These are phyloP conservation scores for Aspergillus fructus DNA, from an alignment of 2,329 filamentous ascomycete genomes.

Conservation along the genomic window DNA sequence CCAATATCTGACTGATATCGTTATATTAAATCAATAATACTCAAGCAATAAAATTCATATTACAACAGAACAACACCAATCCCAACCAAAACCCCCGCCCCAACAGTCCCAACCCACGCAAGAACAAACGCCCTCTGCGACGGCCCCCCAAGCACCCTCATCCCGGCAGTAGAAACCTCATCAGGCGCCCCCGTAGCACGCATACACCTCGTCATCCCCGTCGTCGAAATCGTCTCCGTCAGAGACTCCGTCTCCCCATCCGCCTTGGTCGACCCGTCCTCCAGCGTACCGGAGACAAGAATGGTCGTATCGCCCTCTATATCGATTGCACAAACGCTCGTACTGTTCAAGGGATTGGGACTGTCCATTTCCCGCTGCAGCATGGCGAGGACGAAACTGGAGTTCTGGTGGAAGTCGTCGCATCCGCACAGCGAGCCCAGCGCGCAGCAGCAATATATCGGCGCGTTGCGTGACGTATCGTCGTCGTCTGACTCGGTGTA, in stretches of 20 bases:
- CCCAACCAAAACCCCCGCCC: background rate
- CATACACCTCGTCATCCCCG: background rate
- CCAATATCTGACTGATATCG: too few relatives aligned
- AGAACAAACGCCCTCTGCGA: background rate
- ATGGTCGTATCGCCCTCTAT: background rate
- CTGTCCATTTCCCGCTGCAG: background rate
- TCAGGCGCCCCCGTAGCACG: background rate
- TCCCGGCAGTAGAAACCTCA: background rate
- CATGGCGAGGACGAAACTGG: background rate
- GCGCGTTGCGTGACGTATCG: too few relatives aligned
- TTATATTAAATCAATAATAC: too few relatives aligned
- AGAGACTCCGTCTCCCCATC: background rate
- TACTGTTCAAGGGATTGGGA: rapidly evolving
- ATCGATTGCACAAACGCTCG: background rate
- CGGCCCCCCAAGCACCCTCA: background rate
- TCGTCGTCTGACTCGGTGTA: background rate
- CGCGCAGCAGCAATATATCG: background rate
- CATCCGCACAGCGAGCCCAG: background rate
- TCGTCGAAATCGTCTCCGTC: background rate
- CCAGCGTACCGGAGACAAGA: background rate
- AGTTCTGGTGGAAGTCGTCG: background rate
- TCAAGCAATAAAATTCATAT: too few relatives aligned
- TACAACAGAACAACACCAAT: background rate
- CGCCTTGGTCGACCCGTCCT: background rate
- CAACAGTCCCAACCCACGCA: background rate